These are phyloP conservation scores for Didymella glomerata DNA, from an alignment of 2,329 filamentous ascomycete genomes.

Conservation along the genomic window DNA sequence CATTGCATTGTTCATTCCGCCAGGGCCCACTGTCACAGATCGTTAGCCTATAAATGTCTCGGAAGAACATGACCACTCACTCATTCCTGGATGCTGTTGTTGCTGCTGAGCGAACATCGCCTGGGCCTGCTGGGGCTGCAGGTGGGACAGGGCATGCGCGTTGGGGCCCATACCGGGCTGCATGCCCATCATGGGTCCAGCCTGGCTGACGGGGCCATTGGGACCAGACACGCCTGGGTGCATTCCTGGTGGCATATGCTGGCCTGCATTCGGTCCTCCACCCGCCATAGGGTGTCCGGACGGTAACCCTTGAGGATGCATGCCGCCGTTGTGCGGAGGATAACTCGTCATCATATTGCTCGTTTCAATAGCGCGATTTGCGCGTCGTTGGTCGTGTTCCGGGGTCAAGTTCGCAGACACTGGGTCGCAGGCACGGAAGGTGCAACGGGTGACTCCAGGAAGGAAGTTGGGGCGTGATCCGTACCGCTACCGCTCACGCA, in stretches of 20 bases:
- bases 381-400: background rate
- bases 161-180: constrained; percentile 71
- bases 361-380: background rate
- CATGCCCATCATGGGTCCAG: constrained; percentile 78
- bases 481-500: background rate
- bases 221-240: constrained; percentile 78
- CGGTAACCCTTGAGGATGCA: constrained; percentile 76
- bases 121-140: constrained; percentile 69
- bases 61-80: constrained; percentile 39
- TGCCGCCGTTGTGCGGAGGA: constrained; percentile 73
- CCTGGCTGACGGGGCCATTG: constrained; percentile 73
- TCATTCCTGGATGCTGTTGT: constrained; percentile 51
- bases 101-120: constrained; percentile 62
- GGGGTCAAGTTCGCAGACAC: background rate
- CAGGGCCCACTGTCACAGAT: constrained; percentile 48
- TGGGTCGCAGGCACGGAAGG: background rate
- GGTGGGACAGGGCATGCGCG: constrained; percentile 75
- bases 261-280: constrained; percentile 74
- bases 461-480: background rate
- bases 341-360: constrained; percentile 74
- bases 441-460: background rate
- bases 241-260: constrained; percentile 73
- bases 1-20: constrained; percentile 47
- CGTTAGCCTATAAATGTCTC: constrained; percentile 15
- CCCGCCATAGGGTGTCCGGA: constrained; percentile 70